Evolutionary conservation across 2,329 filamentous ascomycete genomes (phyloP), one percentile per base, ranked within the genome.

Genomic region (Botrytis galanthina): DNA sequence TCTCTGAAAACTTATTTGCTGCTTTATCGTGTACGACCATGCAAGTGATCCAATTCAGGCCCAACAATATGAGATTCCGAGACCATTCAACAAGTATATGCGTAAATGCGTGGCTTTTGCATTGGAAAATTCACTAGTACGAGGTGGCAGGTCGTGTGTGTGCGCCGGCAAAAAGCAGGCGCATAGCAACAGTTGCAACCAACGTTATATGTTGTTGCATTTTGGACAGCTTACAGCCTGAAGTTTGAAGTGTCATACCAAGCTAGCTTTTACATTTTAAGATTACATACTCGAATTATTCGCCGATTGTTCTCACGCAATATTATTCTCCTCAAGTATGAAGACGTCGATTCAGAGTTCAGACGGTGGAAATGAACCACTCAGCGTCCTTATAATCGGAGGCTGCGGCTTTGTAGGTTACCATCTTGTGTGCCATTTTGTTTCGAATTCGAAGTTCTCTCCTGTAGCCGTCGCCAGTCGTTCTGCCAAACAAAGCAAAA

Each of bases 321-420:
- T 44, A 14, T 10, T 46, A 8, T 44, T 44, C n/a, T 35, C 12
- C 4, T 22, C 14, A 42, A 46, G 42, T n/a, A 29, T 29, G 44
- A 64, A 32, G 39, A 22, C 16, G 61, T 20, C 39, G 32, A 32
- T n/a, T 44, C 39, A 46, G n/a, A 16, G 39, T 5, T 46, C n/a
- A 32, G 9, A 29, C n/a, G n/a, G 39, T 20, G 39, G n/a, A 64
- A 39, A 44, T 46, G 39, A 46, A n/a, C n/a, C n/a, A 16, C 61
- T 46, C n/a, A 22, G n/a, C 22, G 39, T 64, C n/a, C 61, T 64
- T 10, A 10, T 46, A 9, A 46, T 64, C 18, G 39, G 61, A 64
- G 67, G 67, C 16, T 70, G 67, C 42, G 16, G 42, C 42, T 44
- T 46, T 70, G 67, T 32, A n/a, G 51, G 29, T 61, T 37, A 70